Evolutionary conservation across 306 rosid genomes (phyloP).

Genomic region (Styphnolobium japonicum): DNA sequence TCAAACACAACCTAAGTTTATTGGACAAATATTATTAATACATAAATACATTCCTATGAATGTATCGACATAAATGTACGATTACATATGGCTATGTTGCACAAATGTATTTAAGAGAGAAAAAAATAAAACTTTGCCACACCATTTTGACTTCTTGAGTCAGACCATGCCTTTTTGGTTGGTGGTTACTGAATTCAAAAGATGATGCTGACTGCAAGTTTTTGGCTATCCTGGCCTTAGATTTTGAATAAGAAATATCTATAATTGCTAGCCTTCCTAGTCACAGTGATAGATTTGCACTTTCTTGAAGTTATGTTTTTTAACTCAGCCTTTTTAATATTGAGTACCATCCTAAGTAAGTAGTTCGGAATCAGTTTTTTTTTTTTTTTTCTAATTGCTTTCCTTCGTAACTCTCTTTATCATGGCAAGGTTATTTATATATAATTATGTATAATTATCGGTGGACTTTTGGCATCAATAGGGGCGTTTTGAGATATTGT

Average conservation of each 20-base stretch:
- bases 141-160: background rate
- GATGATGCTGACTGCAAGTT: background rate
- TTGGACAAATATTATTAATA: background rate
- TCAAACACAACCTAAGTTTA: background rate
- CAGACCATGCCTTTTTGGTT: background rate
- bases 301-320: background rate
- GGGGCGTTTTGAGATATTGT: constrained; percentile 93
- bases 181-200: background rate
- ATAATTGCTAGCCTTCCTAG: background rate
- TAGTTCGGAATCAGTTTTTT: background rate
- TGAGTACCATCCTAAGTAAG: background rate
- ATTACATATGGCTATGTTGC: background rate
- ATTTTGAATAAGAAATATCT: background rate
- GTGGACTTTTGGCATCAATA: constrained; percentile 36
- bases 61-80: background rate
- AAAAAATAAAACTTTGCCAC: background rate
- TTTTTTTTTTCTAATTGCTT: background rate
- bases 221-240: background rate
- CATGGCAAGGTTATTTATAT: background rate
- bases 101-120: background rate
- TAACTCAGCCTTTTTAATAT: background rate
- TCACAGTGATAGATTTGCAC: background rate
- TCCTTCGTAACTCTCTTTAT: background rate
- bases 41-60: background rate
- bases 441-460: background rate